These are phyloP conservation scores for Termitomyces sp. DNA, from an alignment of 768 basidiomycete species.

Conservation along the genomic window DNA sequence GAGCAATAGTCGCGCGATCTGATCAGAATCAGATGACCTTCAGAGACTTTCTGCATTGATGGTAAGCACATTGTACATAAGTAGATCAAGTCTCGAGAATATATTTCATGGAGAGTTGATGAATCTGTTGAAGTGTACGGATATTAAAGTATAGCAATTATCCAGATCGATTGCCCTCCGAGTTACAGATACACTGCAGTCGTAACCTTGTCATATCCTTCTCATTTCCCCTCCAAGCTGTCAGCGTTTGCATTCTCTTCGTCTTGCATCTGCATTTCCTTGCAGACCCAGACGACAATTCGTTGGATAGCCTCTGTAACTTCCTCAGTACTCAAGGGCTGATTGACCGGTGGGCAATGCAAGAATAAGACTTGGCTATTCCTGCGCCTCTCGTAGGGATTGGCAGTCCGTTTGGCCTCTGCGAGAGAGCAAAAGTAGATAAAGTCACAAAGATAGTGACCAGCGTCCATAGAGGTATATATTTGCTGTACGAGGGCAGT, in stretches of 20 bases:
- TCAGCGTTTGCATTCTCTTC: constrained; percentile 27
- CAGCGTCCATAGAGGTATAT: constrained; percentile 72
- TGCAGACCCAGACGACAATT: constrained; percentile 60
- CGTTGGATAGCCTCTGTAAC: constrained; percentile 65
- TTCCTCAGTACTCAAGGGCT: constrained; percentile 62
- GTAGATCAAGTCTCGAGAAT: no score
- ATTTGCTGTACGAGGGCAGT: constrained; percentile 46
- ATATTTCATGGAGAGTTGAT: no score
- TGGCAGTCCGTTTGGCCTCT: constrained; percentile 54
- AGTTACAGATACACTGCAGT: neutral
- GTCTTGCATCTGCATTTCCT: constrained; percentile 36
- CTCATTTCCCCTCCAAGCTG: constrained; percentile 15
- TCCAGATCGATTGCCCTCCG: neutral
- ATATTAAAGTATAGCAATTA: neutral
- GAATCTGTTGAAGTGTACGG: no score
- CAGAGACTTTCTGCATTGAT: no score
- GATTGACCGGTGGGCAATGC: constrained; percentile 68
- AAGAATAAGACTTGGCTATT: constrained; percentile 61
- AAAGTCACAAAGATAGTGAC: constrained; percentile 76
- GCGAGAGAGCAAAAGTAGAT: constrained; percentile 76
- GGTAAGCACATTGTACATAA: no score
- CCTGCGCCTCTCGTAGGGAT: constrained; percentile 40
- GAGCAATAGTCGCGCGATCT: constrained; percentile 23
- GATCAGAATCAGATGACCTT: constrained; percentile 16
- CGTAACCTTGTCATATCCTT: neutral